Evolutionary conservation across 2,329 filamentous ascomycete species (phyloP).

Genomic region (Thelonectria discophora): DNA sequence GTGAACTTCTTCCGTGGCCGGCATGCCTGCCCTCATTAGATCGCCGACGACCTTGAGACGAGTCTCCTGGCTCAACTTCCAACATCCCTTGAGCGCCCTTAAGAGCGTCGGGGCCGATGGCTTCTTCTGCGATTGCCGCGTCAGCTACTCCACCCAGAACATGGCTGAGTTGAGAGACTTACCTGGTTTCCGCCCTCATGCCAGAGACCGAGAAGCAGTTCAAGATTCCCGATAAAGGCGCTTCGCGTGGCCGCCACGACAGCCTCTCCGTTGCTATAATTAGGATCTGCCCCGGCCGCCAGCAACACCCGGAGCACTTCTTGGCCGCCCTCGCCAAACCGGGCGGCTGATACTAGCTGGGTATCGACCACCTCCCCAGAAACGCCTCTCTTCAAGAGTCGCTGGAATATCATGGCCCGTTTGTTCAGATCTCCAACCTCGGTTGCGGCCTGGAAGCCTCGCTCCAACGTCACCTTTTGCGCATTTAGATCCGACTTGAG

Average conservation of each 20-base stretch:
- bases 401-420: constrained; percentile 59
- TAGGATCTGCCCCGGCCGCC: constrained; percentile 61
- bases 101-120: constrained; percentile 59
- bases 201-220: constrained; percentile 60
- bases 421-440: constrained; percentile 60
- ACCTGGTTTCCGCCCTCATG: constrained; percentile 54
- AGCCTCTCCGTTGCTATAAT: constrained; percentile 64
- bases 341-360: constrained; percentile 62
- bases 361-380: constrained; percentile 60
- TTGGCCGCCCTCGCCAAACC: constrained; percentile 59
- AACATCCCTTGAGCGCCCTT: constrained; percentile 62
- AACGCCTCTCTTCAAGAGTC: constrained; percentile 61
- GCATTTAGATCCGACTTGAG: constrained; percentile 53
- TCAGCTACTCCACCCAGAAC: constrained; percentile 25
- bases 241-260: constrained; percentile 63
- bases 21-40: constrained; percentile 62
- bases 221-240: constrained; percentile 59
- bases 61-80: constrained; percentile 59
- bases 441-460: constrained; percentile 64
- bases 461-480: constrained; percentile 55
- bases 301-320: constrained; percentile 61
- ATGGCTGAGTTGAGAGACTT: constrained; percentile 34
- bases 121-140: constrained; percentile 48
- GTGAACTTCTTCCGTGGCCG: constrained; percentile 59
- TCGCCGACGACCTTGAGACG: constrained; percentile 59